Base-by-base conservation (phyloP, 805 yeast genomes). In the Nakazawaea anatomiae region DNA sequence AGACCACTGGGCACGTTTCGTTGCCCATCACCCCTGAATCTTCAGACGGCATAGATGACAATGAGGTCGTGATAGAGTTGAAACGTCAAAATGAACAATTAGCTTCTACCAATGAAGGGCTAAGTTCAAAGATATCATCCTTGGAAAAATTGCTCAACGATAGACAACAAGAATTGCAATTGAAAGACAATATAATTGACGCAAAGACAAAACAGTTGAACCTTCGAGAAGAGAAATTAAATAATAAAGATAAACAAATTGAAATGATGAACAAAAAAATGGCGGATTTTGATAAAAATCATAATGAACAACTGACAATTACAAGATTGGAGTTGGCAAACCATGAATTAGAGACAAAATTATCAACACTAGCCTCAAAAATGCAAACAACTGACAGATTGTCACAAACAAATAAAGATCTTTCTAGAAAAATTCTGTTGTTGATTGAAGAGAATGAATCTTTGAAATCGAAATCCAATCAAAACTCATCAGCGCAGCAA, bases 21-120 rank as follows among this genome's bases (percentile, higher is more conserved):
- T 40, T 50, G 10, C 52, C 52, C 10, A 41, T 46, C 7, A 50
- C 52, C 9, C 52, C 52, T 3, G 52, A 50, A 27, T 49, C 52
- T 1, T 31, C 44, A 31, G 45, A 45, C 11, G 41, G 31, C 4
- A 30, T 31, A 11, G 41, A 32, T 25, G 11, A 39, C 10, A 29
- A 38, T 4, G 11, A 28, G 10, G n/a, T 30, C 30, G 31, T 36
- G 14, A 5, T 35, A n/a, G 49, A 45, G n/a, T 45, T 40, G 44
- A 25, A 34, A 18, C 34, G 18, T n/a, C 39, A 44, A 40, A 48
- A 42, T 36, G 42, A 36, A 8, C 10, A 11, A 11, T 49, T 49
- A 28, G 14, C 14, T 7, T 28, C n/a, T 11, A 32, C 29, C 7
- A 49, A 49, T 29, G 44, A 27, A 5, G 25, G 30, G n/a, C 40